phyloP scores from a whole-genome alignment of 2,329 filamentous ascomycete species.

The Acrodontium crateriforme region DNA sequence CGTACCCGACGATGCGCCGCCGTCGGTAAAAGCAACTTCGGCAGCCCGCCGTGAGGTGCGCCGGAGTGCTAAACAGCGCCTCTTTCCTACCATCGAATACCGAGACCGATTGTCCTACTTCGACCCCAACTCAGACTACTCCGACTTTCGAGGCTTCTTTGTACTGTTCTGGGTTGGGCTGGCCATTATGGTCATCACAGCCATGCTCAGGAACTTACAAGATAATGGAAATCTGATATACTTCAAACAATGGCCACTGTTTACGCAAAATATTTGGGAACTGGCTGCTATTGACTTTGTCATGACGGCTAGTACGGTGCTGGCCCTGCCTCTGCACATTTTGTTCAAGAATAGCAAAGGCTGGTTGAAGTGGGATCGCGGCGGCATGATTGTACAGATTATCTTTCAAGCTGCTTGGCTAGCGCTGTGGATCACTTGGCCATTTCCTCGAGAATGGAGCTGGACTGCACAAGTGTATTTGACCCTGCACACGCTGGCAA shows the following conservation, averaged over 20 bases:
- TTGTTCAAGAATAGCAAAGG: conserved; percentile 45
- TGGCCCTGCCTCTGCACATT: conserved; percentile 61
- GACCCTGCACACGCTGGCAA: conserved; percentile 73
- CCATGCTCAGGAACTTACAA: conserved; percentile 83
- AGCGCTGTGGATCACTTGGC: conserved; percentile 58
- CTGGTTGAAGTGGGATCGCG: conserved; percentile 56
- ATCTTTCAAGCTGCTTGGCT: conserved; percentile 71
- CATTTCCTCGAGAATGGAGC: conserved; percentile 77
- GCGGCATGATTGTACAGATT: conserved; percentile 74
- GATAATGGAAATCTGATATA: conserved; percentile 81
- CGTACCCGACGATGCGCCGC: conserved; percentile 79
- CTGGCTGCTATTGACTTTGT: conserved; percentile 67
- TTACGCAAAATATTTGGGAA: conserved; percentile 81
- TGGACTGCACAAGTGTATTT: conserved; percentile 98
- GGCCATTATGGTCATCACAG: conserved; percentile 91
- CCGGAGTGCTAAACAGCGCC: conserved; percentile 45
- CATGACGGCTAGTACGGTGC: conserved; percentile 66
- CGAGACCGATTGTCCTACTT: conserved; percentile 86
- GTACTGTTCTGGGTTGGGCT: conserved; percentile 96
- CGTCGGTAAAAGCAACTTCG: conserved; percentile 75
- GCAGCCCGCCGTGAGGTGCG: conserved; percentile 71
- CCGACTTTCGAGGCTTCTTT: conserved; percentile 94
- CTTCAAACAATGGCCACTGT: conserved; percentile 74
- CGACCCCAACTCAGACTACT: conserved; percentile 80
- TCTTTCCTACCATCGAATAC: conserved; percentile 91